These are phyloP conservation scores for Saccharomyces hybrid DNA, from an alignment of 1,139 yeast genomes.

Conservation along the genomic window DNA sequence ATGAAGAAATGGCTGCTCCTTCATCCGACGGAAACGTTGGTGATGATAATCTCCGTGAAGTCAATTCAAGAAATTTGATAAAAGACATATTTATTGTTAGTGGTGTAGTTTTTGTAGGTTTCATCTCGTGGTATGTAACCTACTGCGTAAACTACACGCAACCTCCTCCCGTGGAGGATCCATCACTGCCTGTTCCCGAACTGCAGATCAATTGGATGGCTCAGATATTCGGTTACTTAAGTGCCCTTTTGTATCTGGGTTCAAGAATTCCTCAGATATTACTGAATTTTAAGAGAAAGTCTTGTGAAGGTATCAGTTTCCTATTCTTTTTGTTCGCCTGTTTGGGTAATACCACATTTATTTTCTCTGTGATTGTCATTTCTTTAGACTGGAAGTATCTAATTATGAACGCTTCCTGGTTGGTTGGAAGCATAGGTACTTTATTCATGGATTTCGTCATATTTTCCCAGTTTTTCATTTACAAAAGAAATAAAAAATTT, in stretches of 20 bases:
- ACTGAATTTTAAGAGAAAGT: conserved; percentile 72
- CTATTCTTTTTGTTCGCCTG: conserved; percentile 90
- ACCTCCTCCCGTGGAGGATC: conserved; percentile 12
- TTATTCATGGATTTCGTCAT: conserved; percentile 74
- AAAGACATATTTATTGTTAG: conserved; percentile 55
- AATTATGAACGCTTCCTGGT: conserved; percentile 82
- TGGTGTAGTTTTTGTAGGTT: conserved; percentile 65
- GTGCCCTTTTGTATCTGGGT: conserved; percentile 79
- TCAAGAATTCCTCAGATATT: conserved; percentile 85
- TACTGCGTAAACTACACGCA: conserved; percentile 35
- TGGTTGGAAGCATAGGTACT: conserved; percentile 87
- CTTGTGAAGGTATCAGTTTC: conserved; percentile 89
- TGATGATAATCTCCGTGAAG: conserved; percentile 5
- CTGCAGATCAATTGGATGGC: conserved; percentile 66
- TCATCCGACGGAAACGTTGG: conserved; percentile 5
- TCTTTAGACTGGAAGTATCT: conserved; percentile 63
- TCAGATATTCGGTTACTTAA: conserved; percentile 84
- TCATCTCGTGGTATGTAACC: conserved; percentile 79
- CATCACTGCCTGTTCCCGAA: conserved; percentile 23
- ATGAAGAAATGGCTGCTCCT: conserved; percentile 17
- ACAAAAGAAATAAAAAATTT: conserved; percentile 31
- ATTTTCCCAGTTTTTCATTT: conserved; percentile 78
- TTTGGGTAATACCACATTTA: conserved; percentile 83
- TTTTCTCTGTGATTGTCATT: conserved; percentile 70
- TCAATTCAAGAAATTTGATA: conserved; percentile 17